A percentile compares a stretch with the other conserved stretches of the same genome.
Conservation (phyloP, 78 protist genomes). For the Polysphondylium violaceum region DNA sequence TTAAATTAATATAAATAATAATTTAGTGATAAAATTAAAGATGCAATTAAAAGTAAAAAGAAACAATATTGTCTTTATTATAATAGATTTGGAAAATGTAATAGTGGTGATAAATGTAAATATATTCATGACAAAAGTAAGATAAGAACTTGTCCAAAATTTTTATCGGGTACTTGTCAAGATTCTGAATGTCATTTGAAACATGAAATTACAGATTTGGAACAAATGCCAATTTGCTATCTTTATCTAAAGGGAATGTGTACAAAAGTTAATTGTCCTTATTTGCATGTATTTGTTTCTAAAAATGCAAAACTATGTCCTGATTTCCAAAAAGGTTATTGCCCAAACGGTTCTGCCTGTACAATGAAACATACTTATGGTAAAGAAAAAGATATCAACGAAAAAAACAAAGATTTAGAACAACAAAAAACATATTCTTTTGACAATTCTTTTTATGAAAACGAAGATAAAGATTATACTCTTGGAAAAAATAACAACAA, state of each 20-base stretch:
- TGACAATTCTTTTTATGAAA: no score
- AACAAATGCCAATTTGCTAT: constrained; percentile 76
- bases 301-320: constrained; percentile 67
- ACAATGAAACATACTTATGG: constrained; percentile 40
- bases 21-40: constrained; percentile 29
- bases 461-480: no score
- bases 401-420: no score
- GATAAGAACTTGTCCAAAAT: constrained; percentile 51
- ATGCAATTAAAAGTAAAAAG: constrained; percentile 16
- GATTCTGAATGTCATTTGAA: constrained; percentile 30
- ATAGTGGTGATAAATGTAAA: constrained; percentile 50
- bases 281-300: constrained; percentile 57
- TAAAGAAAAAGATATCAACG: not conserved
- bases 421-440: no score
- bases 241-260: constrained; percentile 29
- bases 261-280: constrained; percentile 55
- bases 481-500: no score
- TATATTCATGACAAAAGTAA: constrained; percentile 42
- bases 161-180: constrained; percentile 21
- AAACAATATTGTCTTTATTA: constrained; percentile 49
- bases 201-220: constrained; percentile 32
- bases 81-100: constrained; percentile 76
- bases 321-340: constrained; percentile 54
- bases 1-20: not conserved
- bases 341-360: constrained; percentile 62